Conservation (phyloP, 345 rosid genomes). For the Limnanthes douglasii region DNA sequence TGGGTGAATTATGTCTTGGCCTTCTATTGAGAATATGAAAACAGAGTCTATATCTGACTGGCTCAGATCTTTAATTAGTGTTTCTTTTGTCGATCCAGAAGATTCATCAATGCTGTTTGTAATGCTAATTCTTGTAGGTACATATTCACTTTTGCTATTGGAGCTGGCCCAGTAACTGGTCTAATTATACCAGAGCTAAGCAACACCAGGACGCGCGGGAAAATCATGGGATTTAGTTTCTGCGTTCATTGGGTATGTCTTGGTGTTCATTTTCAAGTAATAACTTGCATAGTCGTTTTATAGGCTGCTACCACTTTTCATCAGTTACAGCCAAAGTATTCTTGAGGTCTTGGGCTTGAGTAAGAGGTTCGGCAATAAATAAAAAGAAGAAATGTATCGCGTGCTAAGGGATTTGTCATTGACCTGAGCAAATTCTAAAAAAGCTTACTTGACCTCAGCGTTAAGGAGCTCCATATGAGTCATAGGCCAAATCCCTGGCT, state of each 20-base stretch:
- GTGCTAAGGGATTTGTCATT: no score
- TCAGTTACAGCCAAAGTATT: not conserved
- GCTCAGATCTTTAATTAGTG: no score
- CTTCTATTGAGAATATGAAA: no score
- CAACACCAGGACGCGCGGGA: slow-evolving; percentile 52
- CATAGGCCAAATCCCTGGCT: no score
- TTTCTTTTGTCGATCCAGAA: not conserved
- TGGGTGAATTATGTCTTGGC: no score
- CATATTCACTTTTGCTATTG: slow-evolving; percentile 51
- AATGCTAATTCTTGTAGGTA: slow-evolving; percentile 24
- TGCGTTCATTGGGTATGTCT: slow-evolving; percentile 66
- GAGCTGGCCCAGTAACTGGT: slow-evolving; percentile 76
- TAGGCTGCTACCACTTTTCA: not conserved
- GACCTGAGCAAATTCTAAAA: no score
- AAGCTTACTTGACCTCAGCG: no score
- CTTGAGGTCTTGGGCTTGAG: not conserved
- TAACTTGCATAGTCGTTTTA: no score
- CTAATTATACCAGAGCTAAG: slow-evolving; percentile 67
- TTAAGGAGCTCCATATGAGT: no score
- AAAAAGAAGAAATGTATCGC: no score
- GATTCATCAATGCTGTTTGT: not conserved
- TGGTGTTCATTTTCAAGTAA: not conserved
- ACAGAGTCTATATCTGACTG: no score
- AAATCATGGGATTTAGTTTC: slow-evolving; percentile 61
- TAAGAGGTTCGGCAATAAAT: no score